Base-by-base conservation (phyloP, 768 basidiomycete genomes). In the Pleurotus eryngii region DNA sequence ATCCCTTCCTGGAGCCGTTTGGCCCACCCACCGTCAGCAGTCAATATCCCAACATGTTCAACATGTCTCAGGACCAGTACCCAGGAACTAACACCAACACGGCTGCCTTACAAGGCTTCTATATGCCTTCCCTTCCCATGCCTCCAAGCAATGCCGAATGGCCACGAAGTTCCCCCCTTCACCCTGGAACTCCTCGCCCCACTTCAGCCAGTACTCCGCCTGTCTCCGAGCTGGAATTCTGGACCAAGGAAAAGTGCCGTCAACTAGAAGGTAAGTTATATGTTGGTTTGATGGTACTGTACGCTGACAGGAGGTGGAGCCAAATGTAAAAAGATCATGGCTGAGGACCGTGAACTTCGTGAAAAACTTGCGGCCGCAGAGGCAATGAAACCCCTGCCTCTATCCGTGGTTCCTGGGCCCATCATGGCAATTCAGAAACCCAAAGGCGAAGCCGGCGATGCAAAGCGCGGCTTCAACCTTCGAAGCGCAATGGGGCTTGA, bases 361-460 rank as follows among this genome's bases (percentile, higher is more conserved):
- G 27, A 30, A 1, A 30, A 43, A 43, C 42, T 43, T 8, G 42
- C 42, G 5, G 42, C 42, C 5, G 42, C 42, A n/a, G 42, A 43
- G 20, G 42, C 15, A 43, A 15, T 15, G 42, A 20, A 30, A 30
- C 27, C 27, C 27, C 11, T 7, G 42, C n/a, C 42, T 43, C 42
- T 20, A 43, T 7, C 2, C 7, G 20, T 20, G 11, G 20, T 11
- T 20, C 42, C 15, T 7, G 42, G 42, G 6, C 5, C 27, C 8
- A 43, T 43, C 20, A 4, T 5, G 20, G 42, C 42, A 1, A 42
- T 62, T 30, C 39, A 47, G 20, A 51, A 50, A 20, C 60, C 63
- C n/a, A 46, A 46, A 6, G 60, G 60, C 2, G 55, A 59, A 27
- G 60, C 63, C 2, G 60, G 62, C 24, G 57, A 58, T n/a, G 15